phyloP scores from a whole-genome alignment of 345 rosid genomes.

The Leavenworthia alabamica region DNA sequence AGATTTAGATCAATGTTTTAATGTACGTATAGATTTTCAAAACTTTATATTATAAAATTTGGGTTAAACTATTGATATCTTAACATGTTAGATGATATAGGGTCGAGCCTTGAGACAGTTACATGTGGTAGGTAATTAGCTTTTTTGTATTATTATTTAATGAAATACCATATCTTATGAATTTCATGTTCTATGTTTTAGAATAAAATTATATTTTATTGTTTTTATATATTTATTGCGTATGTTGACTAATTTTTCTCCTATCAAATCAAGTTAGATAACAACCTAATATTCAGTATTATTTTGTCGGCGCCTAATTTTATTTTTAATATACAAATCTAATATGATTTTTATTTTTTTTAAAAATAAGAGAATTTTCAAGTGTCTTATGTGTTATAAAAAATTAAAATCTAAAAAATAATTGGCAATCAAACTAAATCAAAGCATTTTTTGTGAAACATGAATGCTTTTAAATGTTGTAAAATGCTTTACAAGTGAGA shows the following conservation, averaged over 20 bases:
- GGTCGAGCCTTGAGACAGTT: too few species aligned
- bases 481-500: too few species aligned
- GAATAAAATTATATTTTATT: not conserved
- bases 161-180: too few species aligned
- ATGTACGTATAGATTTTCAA: too few species aligned
- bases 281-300: slow-evolving; percentile 9
- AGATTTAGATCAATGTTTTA: too few species aligned
- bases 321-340: not conserved
- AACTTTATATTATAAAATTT: not conserved
- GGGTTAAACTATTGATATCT: not conserved
- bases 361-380: too few species aligned
- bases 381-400: not conserved
- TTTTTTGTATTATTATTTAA: too few species aligned
- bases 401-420: not conserved
- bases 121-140: not conserved
- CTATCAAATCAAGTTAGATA: slow-evolving; percentile 1
- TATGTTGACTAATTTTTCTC: not conserved
- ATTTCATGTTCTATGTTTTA: too few species aligned
- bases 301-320: slow-evolving; percentile 16
- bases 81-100: too few species aligned
- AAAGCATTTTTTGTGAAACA: not conserved
- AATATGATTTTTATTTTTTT: too few species aligned
- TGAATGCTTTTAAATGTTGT: not conserved
- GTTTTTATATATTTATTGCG: not conserved
- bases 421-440: not conserved